phyloP scores from a whole-genome alignment of 306 rosid genomes.

The Prunus fruticosa region DNA sequence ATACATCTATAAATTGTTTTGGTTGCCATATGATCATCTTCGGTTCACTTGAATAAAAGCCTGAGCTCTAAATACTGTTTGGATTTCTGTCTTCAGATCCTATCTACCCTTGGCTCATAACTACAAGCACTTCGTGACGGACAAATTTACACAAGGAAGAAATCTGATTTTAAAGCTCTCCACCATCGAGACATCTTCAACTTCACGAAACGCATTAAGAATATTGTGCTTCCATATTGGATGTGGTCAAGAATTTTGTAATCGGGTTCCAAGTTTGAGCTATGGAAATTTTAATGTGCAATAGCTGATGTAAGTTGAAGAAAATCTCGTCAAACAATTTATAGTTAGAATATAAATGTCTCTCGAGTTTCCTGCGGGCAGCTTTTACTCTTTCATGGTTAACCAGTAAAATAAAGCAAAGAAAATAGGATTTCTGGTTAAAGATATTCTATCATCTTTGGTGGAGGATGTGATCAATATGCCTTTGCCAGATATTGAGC shows the following conservation, averaged over 20 bases:
- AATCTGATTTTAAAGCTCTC: constrained; percentile 7
- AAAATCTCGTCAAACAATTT: background rate
- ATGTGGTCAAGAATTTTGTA: background rate
- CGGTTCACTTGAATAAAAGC: constrained; percentile 5
- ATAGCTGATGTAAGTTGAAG: background rate
- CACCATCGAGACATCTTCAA: background rate
- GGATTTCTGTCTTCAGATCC: constrained; percentile 43
- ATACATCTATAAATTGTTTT: background rate
- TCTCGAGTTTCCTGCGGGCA: background rate
- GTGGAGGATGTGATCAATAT: too few relatives aligned
- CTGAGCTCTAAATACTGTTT: background rate
- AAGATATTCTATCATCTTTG: background rate
- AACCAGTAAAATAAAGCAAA: background rate
- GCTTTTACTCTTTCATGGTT: background rate
- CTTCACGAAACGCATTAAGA: background rate
- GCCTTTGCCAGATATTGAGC: too few relatives aligned
- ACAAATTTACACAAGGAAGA: constrained; percentile 4
- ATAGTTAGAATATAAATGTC: background rate
- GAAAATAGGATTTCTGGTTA: background rate
- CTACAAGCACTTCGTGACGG: constrained; percentile 13
- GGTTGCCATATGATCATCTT: constrained; percentile 3
- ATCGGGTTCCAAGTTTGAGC: background rate
- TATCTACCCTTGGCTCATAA: constrained; percentile 49
- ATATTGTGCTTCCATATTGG: background rate
- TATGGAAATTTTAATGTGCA: background rate